These are phyloP conservation scores for Rasamsonia emersonii DNA, from an alignment of 2,329 filamentous ascomycete genomes.

Conservation along the genomic window DNA sequence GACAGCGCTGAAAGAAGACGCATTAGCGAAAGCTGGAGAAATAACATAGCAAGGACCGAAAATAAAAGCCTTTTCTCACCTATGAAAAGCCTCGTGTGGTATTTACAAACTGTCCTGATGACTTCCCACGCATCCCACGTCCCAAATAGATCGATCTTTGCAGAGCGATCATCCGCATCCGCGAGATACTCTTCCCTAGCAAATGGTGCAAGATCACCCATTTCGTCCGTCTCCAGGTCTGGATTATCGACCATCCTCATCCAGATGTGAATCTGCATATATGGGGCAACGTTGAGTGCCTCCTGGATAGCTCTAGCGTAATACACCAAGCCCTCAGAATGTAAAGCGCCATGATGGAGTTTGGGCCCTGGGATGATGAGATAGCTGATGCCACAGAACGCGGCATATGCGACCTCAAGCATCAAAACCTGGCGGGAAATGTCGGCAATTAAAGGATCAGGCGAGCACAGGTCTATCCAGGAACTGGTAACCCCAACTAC, in stretches of 20 bases:
- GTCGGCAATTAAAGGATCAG: slow-evolving; percentile 72
- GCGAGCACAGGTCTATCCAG: slow-evolving; percentile 85
- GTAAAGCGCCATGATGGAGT: slow-evolving; percentile 47
- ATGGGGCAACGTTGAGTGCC: slow-evolving; percentile 63
- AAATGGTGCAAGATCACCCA: slow-evolving; percentile 37
- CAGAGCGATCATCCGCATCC: slow-evolving; percentile 23
- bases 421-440: slow-evolving; percentile 85
- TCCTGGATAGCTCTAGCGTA: slow-evolving; percentile 81
- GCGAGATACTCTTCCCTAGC: slow-evolving; percentile 32
- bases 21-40: background rate
- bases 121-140: slow-evolving; percentile 93
- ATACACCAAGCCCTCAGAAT: slow-evolving; percentile 50
- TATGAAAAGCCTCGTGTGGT: slow-evolving; percentile 69
- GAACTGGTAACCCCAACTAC: slow-evolving; percentile 73
- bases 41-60: background rate
- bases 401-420: slow-evolving; percentile 86
- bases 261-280: slow-evolving; percentile 71
- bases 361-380: slow-evolving; percentile 74
- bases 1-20: slow-evolving; percentile 40
- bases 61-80: slow-evolving; percentile 53
- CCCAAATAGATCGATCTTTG: slow-evolving; percentile 61
- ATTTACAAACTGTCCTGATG: slow-evolving; percentile 76
- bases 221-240: slow-evolving; percentile 41
- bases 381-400: slow-evolving; percentile 83
- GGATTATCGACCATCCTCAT: slow-evolving; percentile 75